Percentiles rank a stretch among this genome's conserved stretches.
These are phyloP conservation scores for Apiospora sp. DNA, from an alignment of 2,329 filamentous ascomycete genomes.

Conservation along the genomic window DNA sequence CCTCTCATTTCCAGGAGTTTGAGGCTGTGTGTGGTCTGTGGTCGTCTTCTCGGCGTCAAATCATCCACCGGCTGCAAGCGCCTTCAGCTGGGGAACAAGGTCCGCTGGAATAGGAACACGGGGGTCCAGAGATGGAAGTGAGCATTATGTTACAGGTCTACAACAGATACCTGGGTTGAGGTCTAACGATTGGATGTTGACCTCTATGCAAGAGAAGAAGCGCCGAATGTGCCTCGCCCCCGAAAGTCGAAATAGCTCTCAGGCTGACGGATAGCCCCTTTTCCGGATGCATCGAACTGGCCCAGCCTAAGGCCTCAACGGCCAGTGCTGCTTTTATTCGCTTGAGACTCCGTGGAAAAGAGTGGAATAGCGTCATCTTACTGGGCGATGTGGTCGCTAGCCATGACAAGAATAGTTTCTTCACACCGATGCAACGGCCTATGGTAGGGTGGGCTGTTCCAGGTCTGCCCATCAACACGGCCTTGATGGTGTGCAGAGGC, in stretches of 20 bases:
- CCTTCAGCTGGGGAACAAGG: background rate
- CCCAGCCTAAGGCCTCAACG: conserved; percentile 1
- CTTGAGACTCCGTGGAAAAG: background rate
- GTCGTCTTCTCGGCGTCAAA: background rate
- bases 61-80: background rate
- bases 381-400: background rate
- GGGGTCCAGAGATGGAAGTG: background rate
- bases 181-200: conserved; percentile 14
- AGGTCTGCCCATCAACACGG: background rate
- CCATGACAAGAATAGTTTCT: background rate
- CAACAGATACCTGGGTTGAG: background rate
- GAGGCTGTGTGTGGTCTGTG: background rate
- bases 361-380: background rate
- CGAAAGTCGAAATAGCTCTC: conserved; percentile 2
- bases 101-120: background rate
- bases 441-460: conserved; percentile 1
- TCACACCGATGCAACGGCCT: background rate
- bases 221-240: background rate
- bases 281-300: background rate
- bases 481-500: background rate
- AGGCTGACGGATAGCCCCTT: conserved; percentile 9
- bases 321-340: background rate
- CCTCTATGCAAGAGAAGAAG: background rate
- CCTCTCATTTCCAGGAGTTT: background rate
- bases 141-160: background rate